These are phyloP conservation scores for Fraxinus americana DNA, from an alignment of 257 asterid species.

Conservation along the genomic window DNA sequence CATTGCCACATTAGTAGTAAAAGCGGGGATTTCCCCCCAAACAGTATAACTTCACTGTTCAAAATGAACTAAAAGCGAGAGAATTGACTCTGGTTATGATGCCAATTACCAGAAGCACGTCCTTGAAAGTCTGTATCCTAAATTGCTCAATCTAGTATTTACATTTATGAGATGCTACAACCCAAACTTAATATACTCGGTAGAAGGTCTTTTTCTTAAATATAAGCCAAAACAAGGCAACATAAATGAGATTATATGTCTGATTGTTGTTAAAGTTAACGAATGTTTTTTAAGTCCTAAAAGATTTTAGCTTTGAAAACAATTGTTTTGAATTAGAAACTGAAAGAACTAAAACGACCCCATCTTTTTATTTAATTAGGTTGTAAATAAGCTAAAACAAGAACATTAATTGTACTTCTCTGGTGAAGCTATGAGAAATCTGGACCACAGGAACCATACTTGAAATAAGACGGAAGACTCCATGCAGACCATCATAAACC, in stretches of 20 bases:
- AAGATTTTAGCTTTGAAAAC: conserved; percentile 8
- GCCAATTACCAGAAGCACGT: not conserved
- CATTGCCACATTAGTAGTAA: not conserved
- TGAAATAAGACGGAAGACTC: conserved; percentile 11
- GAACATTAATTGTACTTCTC: conserved; percentile 6
- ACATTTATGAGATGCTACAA: not conserved
- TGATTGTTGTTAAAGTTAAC: not conserved
- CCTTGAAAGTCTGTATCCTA: not conserved
- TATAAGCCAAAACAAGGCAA: not conserved
- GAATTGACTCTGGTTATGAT: not conserved
- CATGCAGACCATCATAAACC: conserved; percentile 15
- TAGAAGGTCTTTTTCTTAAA: not conserved
- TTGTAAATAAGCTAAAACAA: conserved; percentile 20
- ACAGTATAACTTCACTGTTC: not conserved
- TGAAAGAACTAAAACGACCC: not conserved
- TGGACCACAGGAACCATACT: conserved; percentile 14
- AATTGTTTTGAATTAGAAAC: conserved; percentile 11
- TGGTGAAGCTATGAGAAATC: not conserved
- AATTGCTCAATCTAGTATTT: not conserved
- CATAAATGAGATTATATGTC: not conserved
- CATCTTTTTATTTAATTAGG: not conserved
- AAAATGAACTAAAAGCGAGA: not conserved
- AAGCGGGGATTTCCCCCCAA: not conserved
- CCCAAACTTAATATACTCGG: not conserved
- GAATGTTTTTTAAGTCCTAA: not conserved